phyloP scores from a whole-genome alignment of 495 filamentous ascomycete species.

The Penicillium steckii region DNA sequence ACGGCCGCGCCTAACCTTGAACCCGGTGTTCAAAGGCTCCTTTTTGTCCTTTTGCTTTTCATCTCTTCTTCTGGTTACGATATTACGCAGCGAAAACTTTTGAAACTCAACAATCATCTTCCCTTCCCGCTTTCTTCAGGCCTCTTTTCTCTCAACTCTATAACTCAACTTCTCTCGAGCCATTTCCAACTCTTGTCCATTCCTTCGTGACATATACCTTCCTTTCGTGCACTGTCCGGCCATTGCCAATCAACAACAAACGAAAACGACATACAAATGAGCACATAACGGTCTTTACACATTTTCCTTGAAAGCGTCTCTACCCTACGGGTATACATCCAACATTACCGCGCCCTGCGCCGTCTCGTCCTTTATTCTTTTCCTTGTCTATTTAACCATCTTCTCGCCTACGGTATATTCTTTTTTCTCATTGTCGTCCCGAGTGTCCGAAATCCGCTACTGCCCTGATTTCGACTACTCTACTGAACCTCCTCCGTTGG shows the following conservation, averaged over 20 bases:
- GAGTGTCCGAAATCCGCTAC: constrained; percentile 30
- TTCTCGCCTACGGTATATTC: constrained; percentile 42
- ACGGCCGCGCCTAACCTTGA: constrained; percentile 33
- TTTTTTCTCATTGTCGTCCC: constrained; percentile 72
- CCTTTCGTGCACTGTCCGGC: constrained; percentile 33
- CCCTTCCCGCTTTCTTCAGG: constrained; percentile 17
- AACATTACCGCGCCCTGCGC: constrained; percentile 46
- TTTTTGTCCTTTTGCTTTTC: constrained; percentile 27
- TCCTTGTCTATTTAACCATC: constrained; percentile 61
- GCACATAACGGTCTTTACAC: constrained; percentile 63
- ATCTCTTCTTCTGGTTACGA: constrained; percentile 41
- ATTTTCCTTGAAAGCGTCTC: constrained; percentile 47
- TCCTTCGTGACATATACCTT: constrained; percentile 34
- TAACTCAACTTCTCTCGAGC: background rate
- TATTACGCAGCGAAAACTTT: constrained; percentile 49
- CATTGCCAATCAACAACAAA: constrained; percentile 36
- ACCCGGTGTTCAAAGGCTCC: constrained; percentile 44
- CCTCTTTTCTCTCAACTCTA: background rate
- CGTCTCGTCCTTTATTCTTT: constrained; percentile 44
- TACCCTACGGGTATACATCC: constrained; percentile 43
- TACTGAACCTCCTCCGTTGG: constrained; percentile 25
- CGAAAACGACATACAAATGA: constrained; percentile 59
- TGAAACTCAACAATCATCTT: constrained; percentile 9
- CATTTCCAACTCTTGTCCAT: constrained; percentile 32
- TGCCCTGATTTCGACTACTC: constrained; percentile 5